Conservation (phyloP, 371 early-diverging fungal genomes). For the Mortierella sp. region DNA sequence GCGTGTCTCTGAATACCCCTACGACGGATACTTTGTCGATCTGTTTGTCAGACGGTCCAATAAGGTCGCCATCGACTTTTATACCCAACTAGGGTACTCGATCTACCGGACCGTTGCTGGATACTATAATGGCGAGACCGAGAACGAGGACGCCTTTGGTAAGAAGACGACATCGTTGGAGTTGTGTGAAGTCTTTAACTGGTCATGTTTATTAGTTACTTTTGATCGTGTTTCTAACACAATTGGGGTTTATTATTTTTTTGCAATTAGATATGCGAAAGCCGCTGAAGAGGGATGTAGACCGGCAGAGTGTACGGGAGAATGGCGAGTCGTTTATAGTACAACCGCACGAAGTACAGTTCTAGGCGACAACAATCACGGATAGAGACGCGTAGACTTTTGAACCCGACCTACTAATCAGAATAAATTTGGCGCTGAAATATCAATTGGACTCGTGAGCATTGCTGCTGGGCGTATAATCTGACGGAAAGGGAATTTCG, state of each 20-base stretch:
- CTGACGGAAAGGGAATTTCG: neutral
- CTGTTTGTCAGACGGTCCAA: conserved; percentile 98
- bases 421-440: too few species aligned
- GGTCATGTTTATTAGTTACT: neutral
- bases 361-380: conserved; percentile 15
- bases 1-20: conserved; percentile 90
- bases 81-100: conserved; percentile 93
- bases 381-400: neutral
- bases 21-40: conserved; percentile 97
- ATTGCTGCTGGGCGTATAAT: neutral
- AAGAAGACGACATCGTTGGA: conserved; percentile 31
- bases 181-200: too few species aligned
- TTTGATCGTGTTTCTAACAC: neutral
- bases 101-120: conserved; percentile 92
- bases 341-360: conserved; percentile 66
- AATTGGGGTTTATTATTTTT: neutral
- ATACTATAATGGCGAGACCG: conserved; percentile 88
- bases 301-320: conserved; percentile 73
- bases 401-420: neutral
- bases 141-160: conserved; percentile 92
- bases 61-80: conserved; percentile 96
- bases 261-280: conserved; percentile 86
- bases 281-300: conserved; percentile 82
- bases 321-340: conserved; percentile 73
- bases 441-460: neutral